phyloP scores from a whole-genome alignment of 139 green algal species.

The Choricystis sp. region DNA sequence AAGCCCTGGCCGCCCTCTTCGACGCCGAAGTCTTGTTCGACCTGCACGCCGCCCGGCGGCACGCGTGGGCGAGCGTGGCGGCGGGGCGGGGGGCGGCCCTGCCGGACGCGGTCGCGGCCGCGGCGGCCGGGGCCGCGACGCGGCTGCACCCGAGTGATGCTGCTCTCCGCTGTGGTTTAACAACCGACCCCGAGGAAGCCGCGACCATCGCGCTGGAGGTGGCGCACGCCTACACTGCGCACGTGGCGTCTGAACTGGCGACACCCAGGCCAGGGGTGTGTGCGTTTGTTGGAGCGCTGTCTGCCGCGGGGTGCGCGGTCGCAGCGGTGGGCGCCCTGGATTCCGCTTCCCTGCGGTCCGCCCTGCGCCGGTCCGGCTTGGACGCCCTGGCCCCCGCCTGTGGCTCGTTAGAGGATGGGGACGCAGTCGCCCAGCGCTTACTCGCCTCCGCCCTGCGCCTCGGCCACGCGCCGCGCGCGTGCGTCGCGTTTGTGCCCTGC shows the following conservation, averaged over 20 bases:
- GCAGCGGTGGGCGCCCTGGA: neutral
- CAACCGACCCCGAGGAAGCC: constrained; percentile 25
- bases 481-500: constrained; percentile 55
- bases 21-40: constrained; percentile 39
- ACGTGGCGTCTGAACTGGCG: neutral
- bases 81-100: constrained; percentile 23
- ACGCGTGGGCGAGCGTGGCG: constrained; percentile 42
- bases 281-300: neutral
- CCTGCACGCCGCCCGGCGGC: constrained; percentile 17
- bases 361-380: constrained; percentile 41
- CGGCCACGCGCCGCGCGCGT: constrained; percentile 57
- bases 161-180: too few species aligned
- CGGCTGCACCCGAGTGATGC: too few species aligned
- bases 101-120: constrained; percentile 12
- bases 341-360: constrained; percentile 9
- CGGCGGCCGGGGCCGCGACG: constrained; percentile 12
- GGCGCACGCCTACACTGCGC: constrained; percentile 3
- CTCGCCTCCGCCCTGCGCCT: constrained; percentile 71
- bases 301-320: neutral
- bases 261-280: neutral
- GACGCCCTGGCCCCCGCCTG: constrained; percentile 30
- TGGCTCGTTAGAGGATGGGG: constrained; percentile 60
- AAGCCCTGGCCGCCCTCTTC: constrained; percentile 64
- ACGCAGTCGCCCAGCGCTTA: constrained; percentile 59
- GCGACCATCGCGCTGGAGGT: constrained; percentile 35